Base-by-base conservation (phyloP, 768 basidiomycete genomes). In the Boletus rex-veris region DNA sequence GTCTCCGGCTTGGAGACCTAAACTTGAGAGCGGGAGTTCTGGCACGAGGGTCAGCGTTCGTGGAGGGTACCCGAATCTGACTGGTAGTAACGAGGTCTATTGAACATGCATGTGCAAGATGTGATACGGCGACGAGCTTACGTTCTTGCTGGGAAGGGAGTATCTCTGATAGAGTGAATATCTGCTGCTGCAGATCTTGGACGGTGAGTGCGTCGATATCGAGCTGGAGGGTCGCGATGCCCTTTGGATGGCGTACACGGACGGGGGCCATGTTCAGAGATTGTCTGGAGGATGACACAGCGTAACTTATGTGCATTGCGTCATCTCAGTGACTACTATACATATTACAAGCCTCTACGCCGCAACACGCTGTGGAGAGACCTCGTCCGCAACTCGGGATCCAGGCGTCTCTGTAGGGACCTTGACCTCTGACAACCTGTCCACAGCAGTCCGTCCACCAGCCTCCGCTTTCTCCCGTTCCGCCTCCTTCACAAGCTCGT, bases 41-140 rank as follows among this genome's bases (percentile, higher is more conserved):
- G 90, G 86, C 31, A 89, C 74, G 36, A 89, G 71, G 5, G 85
- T 84, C 39, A 97, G 77, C 2, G 82, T 61, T 40, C 78, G 81
- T 0, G 92, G 94, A 4, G 94, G 94, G 68, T 96, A 98, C 37
- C 94, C 92, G 15, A 80, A 75, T 72, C 85, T 90, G 53, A 92
- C 90, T 91, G 54, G 53, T 14, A 44, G 53, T 14, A 44, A 42
- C 35, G 14, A 39, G 15, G 40, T 41, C 54, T 36, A 52, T 58
- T 37, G 35, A 30, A 47, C 21, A 30, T 10, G 4, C 21, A 30
- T 10, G 4, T 37, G 36, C 7, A 37, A n/a, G 4, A 19, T 30
- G 28, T 1, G 51, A 56, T 46, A 21, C 1, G 43, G 38, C 10
- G 24, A 53, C 53, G 16, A 37, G 76, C 88, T 69, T 64, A 93